Conservation (phyloP, 495 filamentous ascomycete species). For the Aspergillus carlsbadensis region DNA sequence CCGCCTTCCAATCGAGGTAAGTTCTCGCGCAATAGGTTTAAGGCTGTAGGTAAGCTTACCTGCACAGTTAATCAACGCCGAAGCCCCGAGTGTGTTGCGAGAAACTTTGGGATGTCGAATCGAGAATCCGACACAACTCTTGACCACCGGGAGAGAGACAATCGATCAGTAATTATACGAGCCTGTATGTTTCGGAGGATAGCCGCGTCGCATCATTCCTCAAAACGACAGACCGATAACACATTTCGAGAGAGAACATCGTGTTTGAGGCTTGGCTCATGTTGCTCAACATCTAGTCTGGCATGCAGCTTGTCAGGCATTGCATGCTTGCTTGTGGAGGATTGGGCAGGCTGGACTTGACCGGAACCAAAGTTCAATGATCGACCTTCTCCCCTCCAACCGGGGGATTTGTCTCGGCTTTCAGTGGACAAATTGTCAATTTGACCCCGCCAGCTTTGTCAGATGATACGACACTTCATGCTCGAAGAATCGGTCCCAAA, state of each 20-base stretch:
- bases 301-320: slow-evolving; percentile 4
- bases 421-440: slow-evolving; percentile 3
- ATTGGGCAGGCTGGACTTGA: slow-evolving; percentile 4
- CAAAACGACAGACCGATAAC: too few relatives aligned
- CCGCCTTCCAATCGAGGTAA: neutral
- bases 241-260: too few relatives aligned
- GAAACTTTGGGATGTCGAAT: too few relatives aligned
- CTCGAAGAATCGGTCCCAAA: neutral
- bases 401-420: slow-evolving; percentile 9
- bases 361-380: slow-evolving; percentile 11
- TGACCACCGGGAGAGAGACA: too few relatives aligned
- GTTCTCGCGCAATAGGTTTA: neutral
- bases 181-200: too few relatives aligned
- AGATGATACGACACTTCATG: slow-evolving; percentile 19
- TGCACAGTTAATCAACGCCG: too few relatives aligned
- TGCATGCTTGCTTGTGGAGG: neutral
- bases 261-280: too few relatives aligned
- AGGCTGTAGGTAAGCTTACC: neutral
- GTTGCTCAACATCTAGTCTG: neutral
- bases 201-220: too few relatives aligned
- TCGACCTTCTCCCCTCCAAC: slow-evolving; percentile 16
- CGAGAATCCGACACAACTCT: too few relatives aligned
- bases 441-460: slow-evolving; percentile 20
- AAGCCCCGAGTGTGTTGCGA: too few relatives aligned
- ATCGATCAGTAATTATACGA: too few relatives aligned